Conservation (phyloP, 306 rosid genomes). For the Malus sylvestris region DNA sequence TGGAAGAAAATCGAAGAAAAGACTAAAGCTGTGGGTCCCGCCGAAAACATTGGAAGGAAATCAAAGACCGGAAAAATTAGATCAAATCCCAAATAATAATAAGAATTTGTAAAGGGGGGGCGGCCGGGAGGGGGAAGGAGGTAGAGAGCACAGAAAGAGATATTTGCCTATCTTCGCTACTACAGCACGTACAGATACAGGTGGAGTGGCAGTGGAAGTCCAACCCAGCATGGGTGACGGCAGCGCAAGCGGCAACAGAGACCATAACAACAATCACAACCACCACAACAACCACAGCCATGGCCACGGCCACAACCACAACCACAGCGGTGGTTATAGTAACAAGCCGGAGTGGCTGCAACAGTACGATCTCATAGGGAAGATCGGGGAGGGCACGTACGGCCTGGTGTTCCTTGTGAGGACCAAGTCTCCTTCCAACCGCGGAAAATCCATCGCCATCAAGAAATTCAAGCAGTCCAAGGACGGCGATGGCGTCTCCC, state of each 20-base stretch:
- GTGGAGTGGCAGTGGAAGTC: not conserved
- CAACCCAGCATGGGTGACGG: constrained; percentile 66
- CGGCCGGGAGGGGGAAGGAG: not conserved
- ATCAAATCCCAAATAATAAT: not conserved
- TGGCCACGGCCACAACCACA: constrained; percentile 9
- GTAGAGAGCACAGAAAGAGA: too few species aligned
- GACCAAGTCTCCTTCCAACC: constrained; percentile 46
- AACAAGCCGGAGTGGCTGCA: constrained; percentile 96
- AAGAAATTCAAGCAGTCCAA: constrained; percentile 94
- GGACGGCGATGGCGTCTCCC: constrained; percentile 94
- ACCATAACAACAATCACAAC: constrained; percentile 13
- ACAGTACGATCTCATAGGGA: constrained; percentile 89
- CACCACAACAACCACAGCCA: constrained; percentile 4
- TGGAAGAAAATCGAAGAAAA: too few species aligned
- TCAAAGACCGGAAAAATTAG: not conserved
- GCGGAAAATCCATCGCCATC: constrained; percentile 91
- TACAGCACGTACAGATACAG: not conserved
- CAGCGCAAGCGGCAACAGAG: constrained; percentile 24
- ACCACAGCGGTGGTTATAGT: constrained; percentile 13
- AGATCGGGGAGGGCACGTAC: constrained; percentile 92
- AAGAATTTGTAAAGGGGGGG: not conserved
- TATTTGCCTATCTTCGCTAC: too few species aligned
- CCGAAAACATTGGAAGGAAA: not conserved
- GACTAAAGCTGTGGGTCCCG: not conserved
- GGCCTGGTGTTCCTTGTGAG: constrained; percentile 89